Evolutionary conservation across 257 asterid species (phyloP).

Genomic region (Solanum etuberosum): DNA sequence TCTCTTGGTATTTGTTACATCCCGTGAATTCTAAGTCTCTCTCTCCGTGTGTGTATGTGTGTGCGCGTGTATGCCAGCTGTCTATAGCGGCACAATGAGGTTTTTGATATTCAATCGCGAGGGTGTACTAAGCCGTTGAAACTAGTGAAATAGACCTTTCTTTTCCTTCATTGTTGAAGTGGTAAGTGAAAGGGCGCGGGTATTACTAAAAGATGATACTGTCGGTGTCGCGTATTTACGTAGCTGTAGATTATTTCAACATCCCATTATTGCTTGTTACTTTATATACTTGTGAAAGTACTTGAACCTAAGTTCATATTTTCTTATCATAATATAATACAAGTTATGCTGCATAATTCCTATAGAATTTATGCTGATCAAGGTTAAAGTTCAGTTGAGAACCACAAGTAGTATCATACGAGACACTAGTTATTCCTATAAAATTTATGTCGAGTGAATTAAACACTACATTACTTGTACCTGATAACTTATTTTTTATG

Average conservation of each 20-base stretch:
- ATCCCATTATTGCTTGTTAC: background rate
- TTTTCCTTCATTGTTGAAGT: background rate
- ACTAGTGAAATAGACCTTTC: background rate
- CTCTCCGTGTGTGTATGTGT: background rate
- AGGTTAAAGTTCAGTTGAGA: background rate
- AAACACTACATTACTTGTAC: too few relatives aligned
- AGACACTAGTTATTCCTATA: background rate
- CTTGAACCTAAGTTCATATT: background rate
- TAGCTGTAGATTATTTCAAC: background rate
- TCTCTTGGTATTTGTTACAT: background rate
- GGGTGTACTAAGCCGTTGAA: background rate
- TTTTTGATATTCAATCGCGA: background rate
- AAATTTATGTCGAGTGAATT: background rate
- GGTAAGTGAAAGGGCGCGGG: background rate
- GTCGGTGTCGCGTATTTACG: too few relatives aligned
- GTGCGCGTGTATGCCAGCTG: background rate
- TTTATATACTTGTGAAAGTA: background rate
- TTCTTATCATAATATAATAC: background rate
- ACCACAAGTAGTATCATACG: background rate
- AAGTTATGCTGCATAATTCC: background rate
- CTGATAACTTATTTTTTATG: background rate
- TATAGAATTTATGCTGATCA: background rate
- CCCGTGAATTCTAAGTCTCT: background rate
- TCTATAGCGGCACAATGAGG: background rate
- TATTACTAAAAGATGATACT: background rate